phyloP scores from a whole-genome alignment of 768 basidiomycete species.

The Kwoniella bestiolae region DNA sequence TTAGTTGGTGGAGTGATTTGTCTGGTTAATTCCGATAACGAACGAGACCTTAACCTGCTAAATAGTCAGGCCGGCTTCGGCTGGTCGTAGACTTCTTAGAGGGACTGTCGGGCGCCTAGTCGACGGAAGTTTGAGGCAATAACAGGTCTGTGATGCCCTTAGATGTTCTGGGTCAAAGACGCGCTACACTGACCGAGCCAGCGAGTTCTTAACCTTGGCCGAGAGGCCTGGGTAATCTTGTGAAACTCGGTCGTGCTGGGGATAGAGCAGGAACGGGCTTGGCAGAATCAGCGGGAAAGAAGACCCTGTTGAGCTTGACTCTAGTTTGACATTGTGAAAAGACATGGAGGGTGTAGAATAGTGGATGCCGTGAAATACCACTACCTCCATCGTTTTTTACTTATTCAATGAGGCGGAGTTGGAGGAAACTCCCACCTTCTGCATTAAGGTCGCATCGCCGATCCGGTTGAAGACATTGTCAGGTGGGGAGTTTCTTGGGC shows the following conservation, averaged over 20 bases:
- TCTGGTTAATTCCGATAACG: conserved; percentile 96
- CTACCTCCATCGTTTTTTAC: conserved; percentile 79
- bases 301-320: conserved; percentile 85
- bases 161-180: too few species aligned
- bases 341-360: conserved; percentile 81
- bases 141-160: too few species aligned
- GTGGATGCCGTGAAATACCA: conserved; percentile 82
- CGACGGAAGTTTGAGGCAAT: conserved; percentile 75
- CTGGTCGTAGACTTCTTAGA: conserved; percentile 81
- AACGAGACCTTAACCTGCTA: conserved; percentile 93
- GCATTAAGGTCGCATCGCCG: conserved; percentile 63
- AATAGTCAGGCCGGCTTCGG: conserved; percentile 79
- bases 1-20: conserved; percentile 91
- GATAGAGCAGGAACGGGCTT: conserved; percentile 68
- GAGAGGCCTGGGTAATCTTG: too few species aligned
- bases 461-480: conserved; percentile 76
- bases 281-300: conserved; percentile 63
- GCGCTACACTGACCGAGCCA: too few species aligned
- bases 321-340: conserved; percentile 84
- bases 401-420: conserved; percentile 76
- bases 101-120: conserved; percentile 73
- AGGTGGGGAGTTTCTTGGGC: conserved; percentile 82
- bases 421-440: conserved; percentile 56
- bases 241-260: conserved; percentile 79
- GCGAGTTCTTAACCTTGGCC: too few species aligned